These are phyloP conservation scores for Madurella mycetomatis DNA, from an alignment of 2,329 filamentous ascomycete species.

Conservation along the genomic window DNA sequence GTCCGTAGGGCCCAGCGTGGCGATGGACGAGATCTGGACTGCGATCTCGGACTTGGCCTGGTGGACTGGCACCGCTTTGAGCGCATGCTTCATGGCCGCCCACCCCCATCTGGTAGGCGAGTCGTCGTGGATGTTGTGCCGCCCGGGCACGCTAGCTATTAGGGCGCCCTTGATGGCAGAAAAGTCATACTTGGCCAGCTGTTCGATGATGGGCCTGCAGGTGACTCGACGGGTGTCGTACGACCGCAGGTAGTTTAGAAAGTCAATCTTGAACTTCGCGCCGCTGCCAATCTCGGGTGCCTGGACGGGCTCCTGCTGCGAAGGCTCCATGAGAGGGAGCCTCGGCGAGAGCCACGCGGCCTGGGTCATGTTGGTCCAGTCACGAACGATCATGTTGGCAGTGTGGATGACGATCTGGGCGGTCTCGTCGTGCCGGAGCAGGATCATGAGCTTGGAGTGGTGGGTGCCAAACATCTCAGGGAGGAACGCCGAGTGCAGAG, in stretches of 20 bases:
- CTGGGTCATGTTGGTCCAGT: constrained; percentile 87
- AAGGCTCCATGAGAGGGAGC: constrained; percentile 48
- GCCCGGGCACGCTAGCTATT: constrained; percentile 73
- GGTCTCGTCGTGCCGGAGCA: constrained; percentile 70
- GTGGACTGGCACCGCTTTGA: constrained; percentile 50
- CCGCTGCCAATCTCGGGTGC: constrained; percentile 53
- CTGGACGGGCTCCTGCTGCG: constrained; percentile 6
- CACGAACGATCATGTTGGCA: constrained; percentile 82
- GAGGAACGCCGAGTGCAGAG: constrained; percentile 70
- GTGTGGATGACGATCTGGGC: constrained; percentile 83
- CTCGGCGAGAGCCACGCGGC: constrained; percentile 73
- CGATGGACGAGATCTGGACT: constrained; percentile 73
- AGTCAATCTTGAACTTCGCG: constrained; percentile 66
- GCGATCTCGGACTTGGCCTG: constrained; percentile 46
- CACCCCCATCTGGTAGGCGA: constrained; percentile 68
- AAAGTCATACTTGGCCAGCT: constrained; percentile 65
- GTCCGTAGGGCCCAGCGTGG: constrained; percentile 66
- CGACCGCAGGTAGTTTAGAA: constrained; percentile 65
- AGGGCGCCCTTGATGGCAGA: constrained; percentile 62
- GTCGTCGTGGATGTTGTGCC: constrained; percentile 48
- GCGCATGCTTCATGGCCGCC: constrained; percentile 58
- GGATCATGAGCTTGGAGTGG: constrained; percentile 81
- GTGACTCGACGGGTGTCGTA: constrained; percentile 57
- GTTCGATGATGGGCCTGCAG: constrained; percentile 50
- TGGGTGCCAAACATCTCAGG: constrained; percentile 84